Percentiles rank a stretch among this genome's conserved stretches.
Conservation (phyloP, 148 eudicot species). For the Camellia sinensis region DNA sequence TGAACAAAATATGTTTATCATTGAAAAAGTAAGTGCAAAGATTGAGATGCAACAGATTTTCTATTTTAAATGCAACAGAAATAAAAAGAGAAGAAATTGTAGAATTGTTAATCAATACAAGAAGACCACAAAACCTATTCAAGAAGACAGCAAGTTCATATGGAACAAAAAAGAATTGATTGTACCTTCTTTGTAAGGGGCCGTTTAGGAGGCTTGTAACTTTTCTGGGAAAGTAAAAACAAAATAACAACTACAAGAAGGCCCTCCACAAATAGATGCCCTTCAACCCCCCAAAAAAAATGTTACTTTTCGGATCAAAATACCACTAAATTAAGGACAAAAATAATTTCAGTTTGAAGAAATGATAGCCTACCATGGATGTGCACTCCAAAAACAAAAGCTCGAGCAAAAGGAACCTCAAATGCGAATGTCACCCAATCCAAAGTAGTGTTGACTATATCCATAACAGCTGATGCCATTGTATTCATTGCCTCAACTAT, state of each 20-base stretch:
- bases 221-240: slow-evolving; percentile 70
- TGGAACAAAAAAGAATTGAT: background rate
- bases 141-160: background rate
- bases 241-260: slow-evolving; percentile 77
- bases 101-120: background rate
- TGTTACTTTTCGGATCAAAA: background rate
- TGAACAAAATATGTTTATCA: no score
- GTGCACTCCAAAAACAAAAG: slow-evolving; percentile 76
- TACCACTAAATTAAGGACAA: background rate
- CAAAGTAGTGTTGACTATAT: slow-evolving; percentile 43
- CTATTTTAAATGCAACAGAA: background rate
- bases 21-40: no score
- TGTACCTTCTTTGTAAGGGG: slow-evolving; percentile 82
- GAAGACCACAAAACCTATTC: background rate
- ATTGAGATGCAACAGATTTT: no score
- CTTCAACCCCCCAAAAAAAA: slow-evolving; percentile 34
- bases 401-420: slow-evolving; percentile 69
- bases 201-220: slow-evolving; percentile 93
- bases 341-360: background rate
- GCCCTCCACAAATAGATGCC: slow-evolving; percentile 93
- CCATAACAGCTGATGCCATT: slow-evolving; percentile 32
- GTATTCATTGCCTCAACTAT: slow-evolving; percentile 4
- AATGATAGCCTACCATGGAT: slow-evolving; percentile 57
- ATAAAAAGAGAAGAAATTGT: background rate
- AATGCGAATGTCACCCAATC: slow-evolving; percentile 55